Conservation (phyloP, 148 eudicot species). For the Fagopyrum homotropicum region DNA sequence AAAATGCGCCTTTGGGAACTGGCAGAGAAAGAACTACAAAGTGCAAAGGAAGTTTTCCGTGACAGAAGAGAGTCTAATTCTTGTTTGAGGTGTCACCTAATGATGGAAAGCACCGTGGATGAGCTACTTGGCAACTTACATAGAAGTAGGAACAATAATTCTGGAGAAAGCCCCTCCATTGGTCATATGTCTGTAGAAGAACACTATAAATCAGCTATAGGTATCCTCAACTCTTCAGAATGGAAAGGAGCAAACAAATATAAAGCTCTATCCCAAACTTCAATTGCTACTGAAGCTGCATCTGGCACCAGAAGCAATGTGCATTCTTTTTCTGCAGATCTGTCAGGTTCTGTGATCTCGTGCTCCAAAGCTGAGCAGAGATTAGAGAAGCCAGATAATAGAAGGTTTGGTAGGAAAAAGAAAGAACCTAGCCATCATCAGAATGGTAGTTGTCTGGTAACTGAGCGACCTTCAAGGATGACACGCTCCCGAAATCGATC, state of each 20-base stretch:
- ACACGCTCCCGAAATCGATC: slow-evolving; percentile 51
- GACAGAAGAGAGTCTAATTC: slow-evolving; percentile 28
- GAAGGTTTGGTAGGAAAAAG: slow-evolving; percentile 40
- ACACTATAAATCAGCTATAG: slow-evolving; percentile 42
- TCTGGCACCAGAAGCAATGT: not conserved
- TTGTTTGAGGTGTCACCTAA: slow-evolving; percentile 56
- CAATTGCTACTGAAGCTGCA: slow-evolving; percentile 8
- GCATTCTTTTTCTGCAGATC: slow-evolving; percentile 2
- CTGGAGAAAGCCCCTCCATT: slow-evolving; percentile 14
- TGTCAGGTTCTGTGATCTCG: not conserved
- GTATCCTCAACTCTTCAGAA: slow-evolving; percentile 39
- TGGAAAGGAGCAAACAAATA: slow-evolving; percentile 29
- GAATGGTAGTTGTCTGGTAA: slow-evolving; percentile 21
- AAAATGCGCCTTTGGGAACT: slow-evolving; percentile 48
- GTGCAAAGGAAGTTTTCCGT: slow-evolving; percentile 40
- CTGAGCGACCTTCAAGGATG: slow-evolving; percentile 31
- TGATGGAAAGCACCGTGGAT: slow-evolving; percentile 52
- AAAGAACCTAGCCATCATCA: slow-evolving; percentile 31
- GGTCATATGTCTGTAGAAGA: slow-evolving; percentile 31
- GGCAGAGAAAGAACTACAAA: slow-evolving; percentile 54
- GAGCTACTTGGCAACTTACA: slow-evolving; percentile 58
- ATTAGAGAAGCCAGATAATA: slow-evolving; percentile 19
- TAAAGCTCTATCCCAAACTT: not conserved
- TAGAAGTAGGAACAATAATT: slow-evolving; percentile 26
- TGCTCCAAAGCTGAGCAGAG: slow-evolving; percentile 7